These are phyloP conservation scores for Phytophthora constricta DNA, from an alignment of 352 stramenopile genomes.

Conservation along the genomic window DNA sequence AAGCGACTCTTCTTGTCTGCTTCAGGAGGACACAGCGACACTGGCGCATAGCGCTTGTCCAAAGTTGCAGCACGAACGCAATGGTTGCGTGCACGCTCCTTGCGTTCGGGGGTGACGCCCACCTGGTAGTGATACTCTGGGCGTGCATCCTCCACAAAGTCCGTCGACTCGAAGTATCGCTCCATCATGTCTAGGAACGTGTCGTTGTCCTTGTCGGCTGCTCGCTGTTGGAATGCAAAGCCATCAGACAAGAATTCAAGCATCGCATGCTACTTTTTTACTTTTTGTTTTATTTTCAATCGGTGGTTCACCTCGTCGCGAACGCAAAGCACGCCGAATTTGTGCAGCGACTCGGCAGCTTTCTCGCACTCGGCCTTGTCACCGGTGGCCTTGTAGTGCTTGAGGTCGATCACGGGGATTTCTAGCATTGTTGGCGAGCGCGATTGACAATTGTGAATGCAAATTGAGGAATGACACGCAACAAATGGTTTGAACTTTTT, in stretches of 20 bases:
- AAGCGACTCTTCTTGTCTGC: slow-evolving; percentile 95
- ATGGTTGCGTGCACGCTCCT: slow-evolving; percentile 89
- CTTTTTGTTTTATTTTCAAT: background rate
- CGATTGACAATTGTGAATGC: slow-evolving; percentile 88
- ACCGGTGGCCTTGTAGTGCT: slow-evolving; percentile 76
- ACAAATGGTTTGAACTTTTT: too few relatives aligned
- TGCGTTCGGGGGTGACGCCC: slow-evolving; percentile 87
- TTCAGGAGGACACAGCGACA: slow-evolving; percentile 89
- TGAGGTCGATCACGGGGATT: slow-evolving; percentile 84
- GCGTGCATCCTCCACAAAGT: slow-evolving; percentile 89
- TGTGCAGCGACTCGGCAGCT: slow-evolving; percentile 82
- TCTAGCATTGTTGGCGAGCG: slow-evolving; percentile 81
- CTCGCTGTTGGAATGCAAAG: slow-evolving; percentile 45
- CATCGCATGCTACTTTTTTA: background rate
- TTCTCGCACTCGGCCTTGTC: slow-evolving; percentile 77
- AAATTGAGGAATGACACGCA: too few relatives aligned
- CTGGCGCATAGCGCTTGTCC: slow-evolving; percentile 64
- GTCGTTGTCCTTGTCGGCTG: slow-evolving; percentile 75
- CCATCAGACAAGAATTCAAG: slow-evolving; percentile 1
- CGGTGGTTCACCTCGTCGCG: slow-evolving; percentile 59
- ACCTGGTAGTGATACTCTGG: slow-evolving; percentile 91
- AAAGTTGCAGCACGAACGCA: slow-evolving; percentile 66
- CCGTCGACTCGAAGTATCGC: slow-evolving; percentile 89
- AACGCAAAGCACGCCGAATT: slow-evolving; percentile 88
- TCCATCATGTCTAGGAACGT: slow-evolving; percentile 95